A percentile compares a stretch with the other conserved stretches of the same genome.
Conservation (phyloP, 352 stramenopile species). For the Saprolegnia parasitica region DNA sequence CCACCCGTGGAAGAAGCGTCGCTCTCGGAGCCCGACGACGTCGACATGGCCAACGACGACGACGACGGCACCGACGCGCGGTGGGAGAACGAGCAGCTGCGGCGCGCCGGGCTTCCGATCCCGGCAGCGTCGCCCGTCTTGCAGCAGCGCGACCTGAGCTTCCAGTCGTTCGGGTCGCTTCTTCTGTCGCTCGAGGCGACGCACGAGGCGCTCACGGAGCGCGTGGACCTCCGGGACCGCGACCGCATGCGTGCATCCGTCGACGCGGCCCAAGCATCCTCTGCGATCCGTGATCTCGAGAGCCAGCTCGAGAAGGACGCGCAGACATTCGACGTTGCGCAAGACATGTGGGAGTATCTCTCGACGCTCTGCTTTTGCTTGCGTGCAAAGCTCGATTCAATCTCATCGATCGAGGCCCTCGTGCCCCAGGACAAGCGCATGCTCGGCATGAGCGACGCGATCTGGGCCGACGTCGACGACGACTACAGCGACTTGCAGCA, state of each 20-base stretch:
- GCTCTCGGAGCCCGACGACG: slow-evolving; percentile 10
- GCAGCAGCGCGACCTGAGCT: slow-evolving; percentile 10
- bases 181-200: neutral
- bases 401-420: neutral
- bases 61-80: slow-evolving; percentile 5
- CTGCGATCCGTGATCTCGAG: neutral
- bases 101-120: slow-evolving; percentile 2
- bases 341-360: slow-evolving; percentile 19
- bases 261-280: neutral
- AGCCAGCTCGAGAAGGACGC: neutral
- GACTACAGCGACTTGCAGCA: slow-evolving; percentile 4
- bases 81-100: slow-evolving; percentile 26
- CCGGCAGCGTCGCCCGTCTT: neutral
- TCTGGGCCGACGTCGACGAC: slow-evolving; percentile 26
- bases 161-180: slow-evolving; percentile 14
- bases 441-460: neutral
- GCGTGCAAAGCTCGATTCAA: slow-evolving; percentile 2
- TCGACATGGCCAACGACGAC: neutral
- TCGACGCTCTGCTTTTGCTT: slow-evolving; percentile 24
- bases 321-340: slow-evolving; percentile 5
- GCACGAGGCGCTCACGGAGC: neutral
- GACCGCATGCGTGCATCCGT: slow-evolving; percentile 6
- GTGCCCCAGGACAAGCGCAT: neutral
- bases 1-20: neutral
- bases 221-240: slow-evolving; percentile 2